Base-by-base conservation (phyloP, 768 basidiomycete species). In the Megacollybia marginata region DNA sequence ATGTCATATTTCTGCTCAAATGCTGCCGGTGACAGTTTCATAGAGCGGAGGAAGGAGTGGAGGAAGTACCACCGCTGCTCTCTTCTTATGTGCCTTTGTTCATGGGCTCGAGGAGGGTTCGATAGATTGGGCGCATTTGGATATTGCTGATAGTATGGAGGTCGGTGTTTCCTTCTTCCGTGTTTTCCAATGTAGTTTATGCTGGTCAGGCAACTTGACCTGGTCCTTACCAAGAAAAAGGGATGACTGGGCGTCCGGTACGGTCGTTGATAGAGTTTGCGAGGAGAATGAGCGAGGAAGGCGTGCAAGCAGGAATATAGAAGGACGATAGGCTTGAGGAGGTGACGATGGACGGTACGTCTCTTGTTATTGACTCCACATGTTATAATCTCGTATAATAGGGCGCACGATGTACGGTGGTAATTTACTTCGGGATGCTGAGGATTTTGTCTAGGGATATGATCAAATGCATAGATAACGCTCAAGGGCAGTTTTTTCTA, bases 61-160 rank as follows among this genome's bases (percentile, higher is more conserved):
- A 9, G 91, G 89, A 33, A 71, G 79, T 48, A 82, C 78, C 66
- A 93, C 91, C 1, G 92, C 91, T 2, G 90, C 91, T 2, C 69
- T 92, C 16, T 94, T 94, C 82, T 71, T 94, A 50, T 88, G 89
- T 68, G 74, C 82, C 2, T 91, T 91, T 56, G 86, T 86, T 1
- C 75, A 85, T 20, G 88, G 87, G 4, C 79, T 83, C 49, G 84
- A 88, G 59, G 69, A 72, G 28, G 71, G 79, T 5, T 62, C 68
- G 11, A 66, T 90, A 55, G 79, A 80, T 53, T 94, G 91, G 89
- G 92, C 91, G 1, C 92, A 93, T 63, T 66, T 92, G 40, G 92
- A 94, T 58, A 92, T 92, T 50, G 89, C 81, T 10, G 83, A 85
- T 12, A 66, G 76, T n/a, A 88, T 88, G 85, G 86, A 89, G 66